Percentiles rank a stretch among this genome's conserved stretches.
phyloP scores from a whole-genome alignment of 768 basidiomycete genomes.

The Tricholoma hemisulphureum region DNA sequence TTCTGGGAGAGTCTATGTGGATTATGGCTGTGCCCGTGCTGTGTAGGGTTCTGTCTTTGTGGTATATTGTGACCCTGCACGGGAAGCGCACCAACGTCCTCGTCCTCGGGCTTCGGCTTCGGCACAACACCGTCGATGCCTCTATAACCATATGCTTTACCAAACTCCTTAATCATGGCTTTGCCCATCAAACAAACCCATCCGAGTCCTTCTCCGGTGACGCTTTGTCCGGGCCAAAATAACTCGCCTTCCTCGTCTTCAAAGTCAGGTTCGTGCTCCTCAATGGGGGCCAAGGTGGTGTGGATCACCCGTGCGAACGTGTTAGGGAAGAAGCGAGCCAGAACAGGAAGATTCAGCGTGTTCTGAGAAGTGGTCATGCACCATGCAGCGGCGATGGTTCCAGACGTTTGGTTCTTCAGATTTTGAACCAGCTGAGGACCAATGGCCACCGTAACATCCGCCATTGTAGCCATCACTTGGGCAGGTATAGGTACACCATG shows the following conservation, averaged over 20 bases:
- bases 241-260: slow-evolving; percentile 85
- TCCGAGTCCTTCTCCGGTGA: slow-evolving; percentile 74
- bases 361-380: slow-evolving; percentile 52
- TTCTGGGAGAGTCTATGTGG: slow-evolving; percentile 14
- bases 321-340: slow-evolving; percentile 70
- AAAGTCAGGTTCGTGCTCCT: slow-evolving; percentile 79
- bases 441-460: slow-evolving; percentile 43
- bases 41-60: slow-evolving; percentile 18
- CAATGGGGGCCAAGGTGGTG: slow-evolving; percentile 56
- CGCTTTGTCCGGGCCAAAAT: slow-evolving; percentile 77
- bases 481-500: slow-evolving; percentile 39
- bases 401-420: slow-evolving; percentile 42
- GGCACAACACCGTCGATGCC: slow-evolving; percentile 73
- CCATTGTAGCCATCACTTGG: slow-evolving; percentile 44
- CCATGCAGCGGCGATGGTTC: slow-evolving; percentile 40
- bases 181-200: slow-evolving; percentile 89
- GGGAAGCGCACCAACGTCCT: slow-evolving; percentile 11
- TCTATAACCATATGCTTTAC: slow-evolving; percentile 69
- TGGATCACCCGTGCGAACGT: slow-evolving; percentile 75
- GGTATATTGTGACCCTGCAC: slow-evolving; percentile 7
- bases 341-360: slow-evolving; percentile 60
- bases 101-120: slow-evolving; percentile 50
- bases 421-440: slow-evolving; percentile 40
- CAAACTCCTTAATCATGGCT: slow-evolving; percentile 83
- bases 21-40: slow-evolving; percentile 14